Conservation (phyloP, 2,329 filamentous ascomycete species). For the Stachybotrys elegans region DNA sequence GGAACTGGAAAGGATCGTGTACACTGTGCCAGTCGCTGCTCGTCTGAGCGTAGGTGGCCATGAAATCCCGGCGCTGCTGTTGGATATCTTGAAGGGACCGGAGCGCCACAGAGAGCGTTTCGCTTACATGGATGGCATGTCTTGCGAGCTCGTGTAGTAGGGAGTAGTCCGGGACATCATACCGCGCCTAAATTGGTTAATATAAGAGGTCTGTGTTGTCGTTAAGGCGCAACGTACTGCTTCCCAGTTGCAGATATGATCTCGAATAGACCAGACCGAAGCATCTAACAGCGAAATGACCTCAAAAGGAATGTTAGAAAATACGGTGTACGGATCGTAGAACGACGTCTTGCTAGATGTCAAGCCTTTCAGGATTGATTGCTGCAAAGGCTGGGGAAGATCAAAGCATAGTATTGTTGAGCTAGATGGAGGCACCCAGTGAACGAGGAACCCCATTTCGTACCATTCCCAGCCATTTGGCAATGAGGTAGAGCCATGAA, state of each 20-base stretch:
- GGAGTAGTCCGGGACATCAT: constrained; percentile 4
- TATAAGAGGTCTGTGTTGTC: neutral
- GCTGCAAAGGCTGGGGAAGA: neutral
- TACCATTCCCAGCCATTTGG: constrained; percentile 7
- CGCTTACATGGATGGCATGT: constrained; percentile 6
- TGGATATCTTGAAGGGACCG: constrained; percentile 3
- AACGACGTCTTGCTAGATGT: neutral
- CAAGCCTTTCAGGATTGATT: neutral
- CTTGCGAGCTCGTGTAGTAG: constrained; percentile 7
- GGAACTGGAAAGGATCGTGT: neutral
- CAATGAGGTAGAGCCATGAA: constrained; percentile 1
- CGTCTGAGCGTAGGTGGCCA: neutral
- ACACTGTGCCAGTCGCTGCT: neutral
- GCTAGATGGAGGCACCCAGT: neutral
- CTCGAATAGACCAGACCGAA: constrained; percentile 6
- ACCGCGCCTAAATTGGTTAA: constrained; percentile 1
- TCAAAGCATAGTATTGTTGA: constrained; percentile 4
- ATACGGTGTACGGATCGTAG: constrained; percentile 3
- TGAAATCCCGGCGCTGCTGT: constrained; percentile 5
- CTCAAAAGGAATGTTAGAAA: neutral
- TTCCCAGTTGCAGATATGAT: constrained; percentile 6
- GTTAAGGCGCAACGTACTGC: neutral
- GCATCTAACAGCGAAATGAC: constrained; percentile 3
- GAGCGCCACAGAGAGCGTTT: constrained; percentile 3
- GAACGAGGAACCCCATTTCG: constrained; percentile 6